These are phyloP conservation scores for Digitaria exilis DNA, from an alignment of 202 grass and related monocot species.

Conservation along the genomic window DNA sequence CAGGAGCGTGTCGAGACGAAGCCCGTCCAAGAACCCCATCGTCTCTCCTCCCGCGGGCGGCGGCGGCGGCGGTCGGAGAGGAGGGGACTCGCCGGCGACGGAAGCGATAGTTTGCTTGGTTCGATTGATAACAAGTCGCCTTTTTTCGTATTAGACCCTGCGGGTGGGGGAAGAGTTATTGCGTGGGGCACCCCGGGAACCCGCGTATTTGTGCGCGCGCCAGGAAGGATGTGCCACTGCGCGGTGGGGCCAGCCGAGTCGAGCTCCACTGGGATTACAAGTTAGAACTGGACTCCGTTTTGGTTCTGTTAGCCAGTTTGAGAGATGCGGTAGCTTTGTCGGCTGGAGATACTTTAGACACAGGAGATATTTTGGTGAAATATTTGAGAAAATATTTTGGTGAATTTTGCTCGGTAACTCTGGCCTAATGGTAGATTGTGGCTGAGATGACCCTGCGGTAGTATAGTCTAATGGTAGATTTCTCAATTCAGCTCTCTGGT, in stretches of 20 bases:
- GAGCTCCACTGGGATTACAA: background rate
- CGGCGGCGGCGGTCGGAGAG: background rate
- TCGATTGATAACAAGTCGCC: constrained; percentile 8
- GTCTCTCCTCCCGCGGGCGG: constrained; percentile 5
- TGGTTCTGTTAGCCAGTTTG: background rate
- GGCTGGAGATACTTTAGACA: background rate
- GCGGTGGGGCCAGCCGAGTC: background rate
- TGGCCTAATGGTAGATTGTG: too few relatives aligned
- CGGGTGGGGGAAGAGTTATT: background rate
- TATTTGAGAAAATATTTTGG: background rate
- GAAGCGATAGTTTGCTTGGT: constrained; percentile 32
- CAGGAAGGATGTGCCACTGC: background rate
- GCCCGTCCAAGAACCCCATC: constrained; percentile 56
- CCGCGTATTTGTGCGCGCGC: background rate
- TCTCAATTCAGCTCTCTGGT: background rate
- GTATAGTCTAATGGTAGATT: background rate
- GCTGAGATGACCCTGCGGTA: too few relatives aligned
- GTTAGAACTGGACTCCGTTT: background rate
- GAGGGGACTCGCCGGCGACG: constrained; percentile 1
- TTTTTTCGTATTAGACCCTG: constrained; percentile 24
- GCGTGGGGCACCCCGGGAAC: constrained; percentile 10
- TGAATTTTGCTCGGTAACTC: background rate
- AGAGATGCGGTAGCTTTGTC: background rate
- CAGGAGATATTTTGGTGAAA: background rate
- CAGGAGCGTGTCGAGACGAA: constrained; percentile 52